A percentile compares a stretch with the other conserved stretches of the same genome.
Conservation (phyloP, 78 protist species). For the Bodo saltans region DNA sequence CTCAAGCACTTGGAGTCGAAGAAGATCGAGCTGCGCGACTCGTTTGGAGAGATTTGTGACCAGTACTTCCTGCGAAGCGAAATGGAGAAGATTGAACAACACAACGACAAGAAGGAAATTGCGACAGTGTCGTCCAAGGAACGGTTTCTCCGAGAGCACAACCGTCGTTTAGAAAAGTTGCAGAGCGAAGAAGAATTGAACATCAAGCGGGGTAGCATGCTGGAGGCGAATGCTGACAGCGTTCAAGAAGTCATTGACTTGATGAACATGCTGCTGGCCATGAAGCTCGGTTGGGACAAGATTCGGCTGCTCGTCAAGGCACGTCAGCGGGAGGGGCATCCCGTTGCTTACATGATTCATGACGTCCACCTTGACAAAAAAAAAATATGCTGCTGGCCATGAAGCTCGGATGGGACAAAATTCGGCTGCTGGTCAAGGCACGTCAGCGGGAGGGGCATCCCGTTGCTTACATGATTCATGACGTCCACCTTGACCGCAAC, state of each 20-base stretch:
- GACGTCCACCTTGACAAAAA: conserved; percentile 51
- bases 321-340: conserved; percentile 38
- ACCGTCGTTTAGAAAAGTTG: conserved; percentile 58
- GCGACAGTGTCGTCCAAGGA: conserved; percentile 62
- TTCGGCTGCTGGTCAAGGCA: neutral
- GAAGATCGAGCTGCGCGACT: neutral
- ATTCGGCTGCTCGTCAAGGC: conserved; percentile 34
- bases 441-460: conserved; percentile 46
- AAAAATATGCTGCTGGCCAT: conserved; percentile 26
- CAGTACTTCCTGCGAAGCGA: conserved; percentile 77
- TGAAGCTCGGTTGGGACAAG: conserved; percentile 75
- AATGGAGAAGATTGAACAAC: conserved; percentile 56
- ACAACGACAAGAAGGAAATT: conserved; percentile 18
- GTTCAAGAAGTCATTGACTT: conserved; percentile 67
- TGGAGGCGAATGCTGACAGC: conserved; percentile 43
- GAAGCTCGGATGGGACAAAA: too few relatives aligned
- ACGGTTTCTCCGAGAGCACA: conserved; percentile 59
- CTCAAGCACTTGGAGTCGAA: conserved; percentile 37
- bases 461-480: conserved; percentile 61
- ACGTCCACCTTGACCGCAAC: conserved; percentile 49
- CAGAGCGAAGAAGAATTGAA: conserved; percentile 39
- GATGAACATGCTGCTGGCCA: conserved; percentile 46
- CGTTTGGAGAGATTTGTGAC: conserved; percentile 81
- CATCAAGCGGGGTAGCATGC: conserved; percentile 45
- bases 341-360: conserved; percentile 65